Evolutionary conservation across 176 grass and related monocot genomes (phyloP), one percentile per base, ranked within the genome.

Genomic region (Eleusine coracana): DNA sequence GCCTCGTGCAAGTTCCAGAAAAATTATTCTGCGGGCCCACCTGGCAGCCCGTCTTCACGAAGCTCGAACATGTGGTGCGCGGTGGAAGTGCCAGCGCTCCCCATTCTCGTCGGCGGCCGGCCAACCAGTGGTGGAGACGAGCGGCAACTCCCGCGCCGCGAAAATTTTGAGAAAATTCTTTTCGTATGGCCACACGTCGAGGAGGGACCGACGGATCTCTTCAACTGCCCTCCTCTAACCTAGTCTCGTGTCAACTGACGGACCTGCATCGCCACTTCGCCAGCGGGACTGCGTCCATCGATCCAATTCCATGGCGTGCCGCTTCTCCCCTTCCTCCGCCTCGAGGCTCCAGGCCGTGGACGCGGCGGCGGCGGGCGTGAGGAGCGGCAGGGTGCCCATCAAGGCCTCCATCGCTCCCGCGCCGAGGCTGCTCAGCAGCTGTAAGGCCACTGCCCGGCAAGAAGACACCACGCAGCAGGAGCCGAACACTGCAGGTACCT

Each of bases 401-500:
- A 96, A 54, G 78, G 36, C 68, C 13, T 28, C 82, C 3, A 73
- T 69, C 73, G 77, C 80, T 55, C 27, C 65, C 10, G 56, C 71
- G n/a, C 73, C 75, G 29, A 87, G 80, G 64, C 49, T 66, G 38
- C n/a, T 82, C 16, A 75, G 54, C 52, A 23, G 41, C 71, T 93
- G 91, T 66, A 94, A 73, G 68, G 93, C 89, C 40, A 79, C 91
- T 46, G 85, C 87, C 7, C 73, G 76, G 20, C 83, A 88, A 68
- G 96, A 96, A 82, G 93, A 81, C 31, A 81, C 83, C 3, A 89
- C 87, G 37, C 80, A 92, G 89, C 80, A 92, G 89, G 97, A 94
- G 69, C 77, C 85, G 23, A 40, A 0, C 65, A 67, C 88, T 21
- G 46, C 84, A 88, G 89, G 96, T 99, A 76, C 56, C 3, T 13